Evolutionary conservation across 202 grass and related monocot genomes (phyloP).

Genomic region (Alloteropsis angusta): DNA sequence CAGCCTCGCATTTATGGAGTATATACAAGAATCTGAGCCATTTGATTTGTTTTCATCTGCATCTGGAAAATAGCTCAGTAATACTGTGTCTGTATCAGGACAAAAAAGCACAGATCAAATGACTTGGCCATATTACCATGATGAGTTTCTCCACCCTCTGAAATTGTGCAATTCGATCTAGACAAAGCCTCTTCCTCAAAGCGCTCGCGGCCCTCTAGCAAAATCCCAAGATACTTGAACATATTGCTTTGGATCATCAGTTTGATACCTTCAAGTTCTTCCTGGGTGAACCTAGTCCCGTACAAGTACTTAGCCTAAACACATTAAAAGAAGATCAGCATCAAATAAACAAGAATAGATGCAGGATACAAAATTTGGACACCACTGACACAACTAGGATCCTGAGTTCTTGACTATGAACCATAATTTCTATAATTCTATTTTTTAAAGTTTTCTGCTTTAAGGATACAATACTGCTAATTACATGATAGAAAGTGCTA

Average conservation of each 20-base stretch:
- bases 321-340: conserved; percentile 4
- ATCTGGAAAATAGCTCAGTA: background rate
- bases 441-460: background rate
- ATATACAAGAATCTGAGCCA: conserved; percentile 43
- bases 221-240: conserved; percentile 94
- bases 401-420: background rate
- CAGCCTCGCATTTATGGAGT: conserved; percentile 84
- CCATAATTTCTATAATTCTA: background rate
- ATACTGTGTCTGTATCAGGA: background rate
- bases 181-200: conserved; percentile 93
- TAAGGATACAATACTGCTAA: background rate
- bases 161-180: conserved; percentile 22
- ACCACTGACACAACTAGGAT: background rate
- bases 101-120: background rate
- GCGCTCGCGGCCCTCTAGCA: conserved; percentile 82
- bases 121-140: conserved; percentile 26
- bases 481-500: background rate
- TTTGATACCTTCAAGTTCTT: conserved; percentile 91
- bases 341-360: conserved; percentile 7
- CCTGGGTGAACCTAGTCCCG: conserved; percentile 57
- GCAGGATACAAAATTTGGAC: background rate
- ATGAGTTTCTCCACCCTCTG: conserved; percentile 28
- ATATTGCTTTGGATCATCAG: conserved; percentile 98
- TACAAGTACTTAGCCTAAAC: conserved; percentile 86
- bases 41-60: conserved; percentile 61